These are phyloP conservation scores for Echeveria elegans DNA, from an alignment of 164 flowering plant genomes.

Conservation along the genomic window DNA sequence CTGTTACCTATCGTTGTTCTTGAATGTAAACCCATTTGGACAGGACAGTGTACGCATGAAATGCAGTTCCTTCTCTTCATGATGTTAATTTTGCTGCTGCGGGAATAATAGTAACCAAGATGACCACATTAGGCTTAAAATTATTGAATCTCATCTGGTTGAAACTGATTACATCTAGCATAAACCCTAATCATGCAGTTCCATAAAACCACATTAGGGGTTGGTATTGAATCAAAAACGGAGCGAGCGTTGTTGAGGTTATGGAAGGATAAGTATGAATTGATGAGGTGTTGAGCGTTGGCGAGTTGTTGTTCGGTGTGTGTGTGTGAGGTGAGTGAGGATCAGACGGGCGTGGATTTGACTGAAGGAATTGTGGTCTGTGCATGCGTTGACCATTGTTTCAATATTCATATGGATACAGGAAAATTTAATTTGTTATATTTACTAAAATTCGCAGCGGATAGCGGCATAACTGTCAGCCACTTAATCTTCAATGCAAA, in stretches of 20 bases:
- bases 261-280: constrained; percentile 35
- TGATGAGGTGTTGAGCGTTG: constrained; percentile 40
- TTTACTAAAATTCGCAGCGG: too few relatives aligned
- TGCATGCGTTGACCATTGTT: constrained; percentile 20
- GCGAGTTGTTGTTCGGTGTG: too few relatives aligned
- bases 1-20: constrained; percentile 36
- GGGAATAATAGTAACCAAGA: constrained; percentile 48
- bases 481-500: too few relatives aligned
- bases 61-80: constrained; percentile 39
- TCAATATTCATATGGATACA: background rate
- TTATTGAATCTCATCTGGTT: constrained; percentile 37
- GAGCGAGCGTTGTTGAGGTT: constrained; percentile 26
- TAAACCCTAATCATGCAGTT: constrained; percentile 64
- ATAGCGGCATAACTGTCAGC: too few relatives aligned
- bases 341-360: constrained; percentile 50
- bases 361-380: constrained; percentile 28
- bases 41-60: constrained; percentile 42
- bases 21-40: constrained; percentile 37
- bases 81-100: constrained; percentile 47
- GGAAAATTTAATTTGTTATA: too few relatives aligned
- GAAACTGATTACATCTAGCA: constrained; percentile 24
- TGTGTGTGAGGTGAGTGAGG: constrained; percentile 18
- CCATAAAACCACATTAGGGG: constrained; percentile 38
- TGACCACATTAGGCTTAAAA: constrained; percentile 41
- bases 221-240: constrained; percentile 27